Base-by-base conservation (phyloP, 805 yeast species). In the Ogataea nakhonphanomensis region DNA sequence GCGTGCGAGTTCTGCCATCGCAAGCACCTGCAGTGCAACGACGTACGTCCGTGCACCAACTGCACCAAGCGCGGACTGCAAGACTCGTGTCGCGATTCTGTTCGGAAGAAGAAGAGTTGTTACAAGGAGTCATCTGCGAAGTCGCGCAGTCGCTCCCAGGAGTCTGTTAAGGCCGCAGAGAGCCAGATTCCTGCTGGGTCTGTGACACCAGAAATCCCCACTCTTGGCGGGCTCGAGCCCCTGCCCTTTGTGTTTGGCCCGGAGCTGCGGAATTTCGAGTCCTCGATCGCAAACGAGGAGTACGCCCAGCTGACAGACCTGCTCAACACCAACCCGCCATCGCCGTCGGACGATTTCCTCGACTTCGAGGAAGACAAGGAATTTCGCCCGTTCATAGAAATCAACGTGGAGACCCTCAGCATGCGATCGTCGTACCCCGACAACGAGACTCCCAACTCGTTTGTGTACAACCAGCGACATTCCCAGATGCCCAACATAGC, bases 1-100 rank as follows among this genome's bases (percentile, higher is more conserved):
- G 93, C 91, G 1, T 84, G 93, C 54, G 70, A 70, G 13, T 81
- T 81, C 55, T 84, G 91, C 58, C 88, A 83, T 54, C 62, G 70
- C 20, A 84, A 84, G 48, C 93, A 83, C 52, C 66, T 84, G 10
- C 90, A 83, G 50, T 84, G 91, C 58, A 84, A 83, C 45, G 64
- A 73, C 41, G 68, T 71, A 21, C 63, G 93, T 42, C 91, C 93
- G 0, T 84, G 91, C 52, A 71, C 71, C 48, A 84, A 84, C 55
- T 84, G 93, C 61, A 51, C 69, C 14, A 83, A 82, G 55, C 61
- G 90, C 41, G 76, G 77, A 15, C 57, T 77, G n/a, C 48, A 46
- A 1, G 73, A 67, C 39, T 52, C 66, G 9, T 84, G 93, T 57
- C 65, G 62, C 26, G 85, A 82, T 55, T 74, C 78, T 5, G 71